Base-by-base conservation (phyloP, 2,329 filamentous ascomycete species). In the Trichoderma pleuroti region DNA sequence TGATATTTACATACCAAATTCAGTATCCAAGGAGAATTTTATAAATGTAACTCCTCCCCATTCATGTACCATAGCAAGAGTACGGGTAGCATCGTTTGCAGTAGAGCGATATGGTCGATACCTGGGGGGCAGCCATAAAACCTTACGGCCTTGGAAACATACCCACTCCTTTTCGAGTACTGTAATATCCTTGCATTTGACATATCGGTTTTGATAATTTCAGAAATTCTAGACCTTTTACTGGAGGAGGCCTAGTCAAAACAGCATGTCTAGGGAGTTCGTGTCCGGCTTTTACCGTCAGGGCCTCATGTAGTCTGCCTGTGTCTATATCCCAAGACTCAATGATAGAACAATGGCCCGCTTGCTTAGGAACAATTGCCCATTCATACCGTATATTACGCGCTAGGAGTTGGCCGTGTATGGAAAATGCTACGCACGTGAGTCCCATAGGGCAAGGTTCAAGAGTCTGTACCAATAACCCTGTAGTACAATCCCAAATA, bases 401-500 rank as follows among this genome's bases (percentile, higher is more conserved):
- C 3, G 52, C 26, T 18, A 28, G 52, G 12, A 56, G 52, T 56
- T 56, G 12, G 7, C 52, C 24, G 11, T 9, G 28, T 2, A 16
- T 28, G 12, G 52, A 56, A 26, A 56, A 30, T 1, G 24, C 52
- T 7, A 28, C 14, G 8, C 1, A 56, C 8, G 4, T 11, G 3
- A 56, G 24, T 5, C 0, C 0, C 52, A 0, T 6, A 2, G 0
- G 5, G 26, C 24, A 28, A 5, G 2, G 8, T 56, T 28, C 7
- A 56, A 56, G 52, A 9, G 24, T 56, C 6, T 10, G 52, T 56
- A 56, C 1, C 2, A 56, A 30, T 18, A 5, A 18, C 9, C 24
- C 24, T 18, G 12, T 5, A n/a, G 52, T 30, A 7, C 5, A 56
- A 30, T 56, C 52, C 52, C 52, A 56, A 56, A 56, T 28, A 0